Evolutionary conservation across 2,329 filamentous ascomycete species (phyloP), one percentile per base, ranked within the genome.

Genomic region (Orbilia quercus): DNA sequence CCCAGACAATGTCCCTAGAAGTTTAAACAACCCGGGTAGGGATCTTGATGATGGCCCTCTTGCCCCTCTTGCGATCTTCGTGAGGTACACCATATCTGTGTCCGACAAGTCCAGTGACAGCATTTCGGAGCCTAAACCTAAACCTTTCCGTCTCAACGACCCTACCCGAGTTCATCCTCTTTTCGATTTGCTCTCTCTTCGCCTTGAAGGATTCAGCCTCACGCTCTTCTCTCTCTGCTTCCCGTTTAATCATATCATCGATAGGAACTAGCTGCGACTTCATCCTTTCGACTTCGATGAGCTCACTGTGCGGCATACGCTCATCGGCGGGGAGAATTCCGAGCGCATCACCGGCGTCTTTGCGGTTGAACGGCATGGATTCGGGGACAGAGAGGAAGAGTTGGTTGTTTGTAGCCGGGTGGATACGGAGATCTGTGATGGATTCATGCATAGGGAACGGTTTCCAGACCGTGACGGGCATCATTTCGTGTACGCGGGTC

Each of bases 1-100:
- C 9, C 28, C 9, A 31, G 9, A 31, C 9, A 9, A 31, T 25
- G 22, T 14, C 22, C 7, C 16, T 40, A 34, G 34, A 71, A n/a
- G n/a, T n/a, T 64, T 28, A 71, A 23, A 67, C 34, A 7, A 89
- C 86, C 59, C 83, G 85, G 36, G 85, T 89, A 20, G 88, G 88
- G 78, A 90, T 90, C 84, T 90, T 90, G 81, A 89, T 80, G 79
- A 85, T 78, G n/a, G 86, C 88, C 76, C 84, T 85, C 81, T 84
- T 86, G n/a, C 86, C 88, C 76, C 84, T 85, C 81, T 84, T 86
- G 65, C 88, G 84, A 78, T 90, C 88, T 78, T 86, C 83, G 75
- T 83, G 82, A 9, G 88, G 88, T 72, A 84, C 84, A 72, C 88
- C 88, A 76, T 90, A 90, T 71, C 87, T 82, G 84, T 85, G 87